Evolutionary conservation across 1,139 yeast species (phyloP).

Genomic region (Lodderomyces margitis): DNA sequence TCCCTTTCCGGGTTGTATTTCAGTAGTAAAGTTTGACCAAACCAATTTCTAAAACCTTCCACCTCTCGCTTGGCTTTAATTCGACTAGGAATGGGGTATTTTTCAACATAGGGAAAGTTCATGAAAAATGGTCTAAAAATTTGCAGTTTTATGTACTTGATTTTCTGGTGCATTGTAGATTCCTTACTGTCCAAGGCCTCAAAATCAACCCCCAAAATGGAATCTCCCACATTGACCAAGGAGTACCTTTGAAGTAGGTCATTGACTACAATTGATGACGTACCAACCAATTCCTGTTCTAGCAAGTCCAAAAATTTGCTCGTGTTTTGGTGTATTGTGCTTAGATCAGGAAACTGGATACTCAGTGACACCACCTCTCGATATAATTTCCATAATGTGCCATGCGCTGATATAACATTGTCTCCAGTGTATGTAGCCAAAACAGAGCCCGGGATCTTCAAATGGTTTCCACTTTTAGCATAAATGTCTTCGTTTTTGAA

Average conservation of each 20-base stretch:
- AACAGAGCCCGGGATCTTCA: slow-evolving; percentile 57
- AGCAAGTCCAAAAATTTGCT: slow-evolving; percentile 21
- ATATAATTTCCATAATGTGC: slow-evolving; percentile 51
- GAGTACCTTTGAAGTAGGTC: slow-evolving; percentile 48
- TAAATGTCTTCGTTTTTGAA: slow-evolving; percentile 50
- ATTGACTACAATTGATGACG: slow-evolving; percentile 24
- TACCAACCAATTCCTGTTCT: slow-evolving; percentile 9
- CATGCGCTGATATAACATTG: slow-evolving; percentile 61
- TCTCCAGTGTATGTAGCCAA: slow-evolving; percentile 60
- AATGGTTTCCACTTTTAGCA: slow-evolving; percentile 61
- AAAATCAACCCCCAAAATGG: slow-evolving; percentile 51
- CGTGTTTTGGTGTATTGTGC: slow-evolving; percentile 35
- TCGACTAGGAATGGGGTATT: slow-evolving; percentile 50
- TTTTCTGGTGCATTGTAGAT: slow-evolving; percentile 35
- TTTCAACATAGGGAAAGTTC: slow-evolving; percentile 55
- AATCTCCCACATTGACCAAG: slow-evolving; percentile 51
- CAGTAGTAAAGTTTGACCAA: slow-evolving; percentile 20
- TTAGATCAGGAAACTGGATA: slow-evolving; percentile 48
- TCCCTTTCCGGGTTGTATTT: slow-evolving; percentile 3
- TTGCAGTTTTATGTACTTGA: slow-evolving; percentile 48
- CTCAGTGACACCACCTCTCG: slow-evolving; percentile 47
- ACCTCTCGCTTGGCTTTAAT: slow-evolving; percentile 44
- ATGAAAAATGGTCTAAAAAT: slow-evolving; percentile 56
- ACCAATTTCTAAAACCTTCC: slow-evolving; percentile 36
- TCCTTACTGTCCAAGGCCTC: slow-evolving; percentile 22